phyloP scores from a whole-genome alignment of 495 filamentous ascomycete species.

The Penicillium salamii region DNA sequence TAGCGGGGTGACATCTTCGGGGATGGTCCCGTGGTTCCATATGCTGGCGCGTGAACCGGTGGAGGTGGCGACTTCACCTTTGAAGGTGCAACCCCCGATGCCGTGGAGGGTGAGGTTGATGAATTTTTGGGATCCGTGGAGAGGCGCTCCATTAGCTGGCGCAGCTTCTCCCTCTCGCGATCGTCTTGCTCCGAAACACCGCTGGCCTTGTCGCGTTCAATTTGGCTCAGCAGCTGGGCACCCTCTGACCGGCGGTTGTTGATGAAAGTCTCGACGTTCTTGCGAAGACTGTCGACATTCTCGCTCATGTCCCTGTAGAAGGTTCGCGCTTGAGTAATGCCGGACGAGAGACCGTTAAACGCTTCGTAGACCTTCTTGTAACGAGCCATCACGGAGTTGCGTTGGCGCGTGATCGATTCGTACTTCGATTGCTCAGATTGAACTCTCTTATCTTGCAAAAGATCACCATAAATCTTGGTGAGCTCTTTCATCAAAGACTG shows the following conservation, averaged over 20 bases:
- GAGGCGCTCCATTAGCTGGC: constrained; percentile 92
- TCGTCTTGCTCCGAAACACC: constrained; percentile 75
- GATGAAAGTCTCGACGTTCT: constrained; percentile 96
- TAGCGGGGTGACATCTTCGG: constrained; percentile 48
- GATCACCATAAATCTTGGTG: constrained; percentile 78
- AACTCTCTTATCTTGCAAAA: constrained; percentile 92
- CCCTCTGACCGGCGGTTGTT: constrained; percentile 91
- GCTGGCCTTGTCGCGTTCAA: constrained; percentile 72
- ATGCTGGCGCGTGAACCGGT: constrained; percentile 38
- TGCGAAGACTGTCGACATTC: constrained; percentile 88
- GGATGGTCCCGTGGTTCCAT: constrained; percentile 33
- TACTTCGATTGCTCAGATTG: constrained; percentile 93
- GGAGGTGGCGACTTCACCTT: constrained; percentile 44
- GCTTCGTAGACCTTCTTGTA: constrained; percentile 92
- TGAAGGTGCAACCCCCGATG: constrained; percentile 39
- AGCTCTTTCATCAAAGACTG: constrained; percentile 91
- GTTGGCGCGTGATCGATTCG: constrained; percentile 79
- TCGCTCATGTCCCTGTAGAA: constrained; percentile 97
- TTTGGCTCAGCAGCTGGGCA: constrained; percentile 80
- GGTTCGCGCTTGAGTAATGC: constrained; percentile 77
- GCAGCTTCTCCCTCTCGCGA: constrained; percentile 77
- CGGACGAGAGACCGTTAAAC: constrained; percentile 85
- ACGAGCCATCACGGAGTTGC: constrained; percentile 74
- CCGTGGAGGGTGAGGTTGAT: constrained; percentile 38
- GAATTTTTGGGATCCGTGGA: constrained; percentile 65